phyloP scores from a whole-genome alignment of 352 stramenopile genomes.

The Pythium phragmitis region DNA sequence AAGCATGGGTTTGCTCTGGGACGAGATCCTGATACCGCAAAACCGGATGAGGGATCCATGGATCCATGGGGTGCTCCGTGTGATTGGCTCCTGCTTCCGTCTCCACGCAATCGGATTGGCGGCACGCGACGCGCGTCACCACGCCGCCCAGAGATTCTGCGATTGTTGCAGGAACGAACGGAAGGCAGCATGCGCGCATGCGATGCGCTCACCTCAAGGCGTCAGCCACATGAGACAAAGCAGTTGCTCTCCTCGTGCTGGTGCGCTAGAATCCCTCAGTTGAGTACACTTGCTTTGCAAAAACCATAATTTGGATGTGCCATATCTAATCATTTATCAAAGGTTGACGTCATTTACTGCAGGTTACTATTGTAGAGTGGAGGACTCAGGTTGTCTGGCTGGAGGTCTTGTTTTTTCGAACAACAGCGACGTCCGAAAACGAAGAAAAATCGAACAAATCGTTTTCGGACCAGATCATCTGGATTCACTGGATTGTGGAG shows the following conservation, averaged over 20 bases:
- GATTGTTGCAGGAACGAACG: too few relatives aligned
- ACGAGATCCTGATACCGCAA: not conserved
- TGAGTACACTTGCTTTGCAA: not conserved
- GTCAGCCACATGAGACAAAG: constrained; percentile 13
- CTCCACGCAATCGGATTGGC: not conserved
- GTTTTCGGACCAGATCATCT: not conserved
- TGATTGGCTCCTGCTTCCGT: constrained; percentile 4
- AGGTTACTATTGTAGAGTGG: not conserved
- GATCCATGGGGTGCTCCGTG: constrained; percentile 3
- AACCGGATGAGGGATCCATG: not conserved
- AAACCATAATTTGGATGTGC: not conserved
- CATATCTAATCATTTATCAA: not conserved
- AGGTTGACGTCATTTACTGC: not conserved
- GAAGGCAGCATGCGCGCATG: constrained; percentile 4
- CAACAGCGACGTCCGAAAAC: too few relatives aligned
- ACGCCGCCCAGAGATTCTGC: not conserved
- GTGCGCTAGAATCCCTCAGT: not conserved
- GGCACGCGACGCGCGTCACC: constrained; percentile 10
- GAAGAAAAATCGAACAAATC: constrained; percentile 3
- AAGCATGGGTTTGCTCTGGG: too few relatives aligned
- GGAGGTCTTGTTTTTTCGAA: not conserved
- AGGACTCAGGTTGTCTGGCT: constrained; percentile 4
- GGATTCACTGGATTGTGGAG: constrained; percentile 3
- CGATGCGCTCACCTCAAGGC: not conserved
- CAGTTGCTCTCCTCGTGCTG: constrained; percentile 1